A percentile compares a stretch with the other conserved stretches of the same genome.
Conservation (phyloP, 2,329 filamentous ascomycete genomes). For the Ilyonectria mors-panacis region DNA sequence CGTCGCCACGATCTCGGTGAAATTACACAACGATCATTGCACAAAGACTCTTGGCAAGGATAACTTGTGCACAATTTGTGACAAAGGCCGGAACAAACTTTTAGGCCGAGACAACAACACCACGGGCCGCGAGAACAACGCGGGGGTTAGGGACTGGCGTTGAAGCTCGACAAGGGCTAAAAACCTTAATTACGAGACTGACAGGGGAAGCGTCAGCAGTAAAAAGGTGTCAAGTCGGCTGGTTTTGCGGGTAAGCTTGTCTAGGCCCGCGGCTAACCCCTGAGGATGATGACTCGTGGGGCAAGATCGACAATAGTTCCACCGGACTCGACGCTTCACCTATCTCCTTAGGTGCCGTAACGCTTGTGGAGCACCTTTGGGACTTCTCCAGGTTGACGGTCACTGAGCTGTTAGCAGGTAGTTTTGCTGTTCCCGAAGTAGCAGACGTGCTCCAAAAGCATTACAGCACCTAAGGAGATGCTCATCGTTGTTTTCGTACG, state of each 20-base stretch:
- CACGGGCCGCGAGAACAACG: not conserved
- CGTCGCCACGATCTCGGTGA: not conserved
- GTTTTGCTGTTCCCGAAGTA: no score
- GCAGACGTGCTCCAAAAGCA: no score
- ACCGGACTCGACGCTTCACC: not conserved
- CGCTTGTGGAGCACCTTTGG: no score
- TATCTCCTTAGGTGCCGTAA: no score
- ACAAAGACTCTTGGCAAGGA: not conserved
- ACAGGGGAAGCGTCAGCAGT: not conserved
- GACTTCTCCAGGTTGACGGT: no score
- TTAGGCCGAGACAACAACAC: not conserved
- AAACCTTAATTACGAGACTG: slow-evolving; percentile 3
- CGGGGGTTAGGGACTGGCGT: not conserved
- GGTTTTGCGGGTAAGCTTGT: slow-evolving; percentile 8
- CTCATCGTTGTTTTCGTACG: not conserved
- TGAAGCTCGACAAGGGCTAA: not conserved
- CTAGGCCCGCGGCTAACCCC: not conserved
- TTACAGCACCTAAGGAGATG: no score
- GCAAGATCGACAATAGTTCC: not conserved
- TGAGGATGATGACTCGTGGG: not conserved
- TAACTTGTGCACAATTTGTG: not conserved
- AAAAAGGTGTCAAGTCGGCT: not conserved
- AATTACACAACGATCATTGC: not conserved
- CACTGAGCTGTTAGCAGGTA: no score
- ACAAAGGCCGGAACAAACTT: not conserved